A percentile compares a stretch with the other conserved stretches of the same genome.
phyloP scores from a whole-genome alignment of 805 yeast species.

The Ogataea populi-albae region DNA sequence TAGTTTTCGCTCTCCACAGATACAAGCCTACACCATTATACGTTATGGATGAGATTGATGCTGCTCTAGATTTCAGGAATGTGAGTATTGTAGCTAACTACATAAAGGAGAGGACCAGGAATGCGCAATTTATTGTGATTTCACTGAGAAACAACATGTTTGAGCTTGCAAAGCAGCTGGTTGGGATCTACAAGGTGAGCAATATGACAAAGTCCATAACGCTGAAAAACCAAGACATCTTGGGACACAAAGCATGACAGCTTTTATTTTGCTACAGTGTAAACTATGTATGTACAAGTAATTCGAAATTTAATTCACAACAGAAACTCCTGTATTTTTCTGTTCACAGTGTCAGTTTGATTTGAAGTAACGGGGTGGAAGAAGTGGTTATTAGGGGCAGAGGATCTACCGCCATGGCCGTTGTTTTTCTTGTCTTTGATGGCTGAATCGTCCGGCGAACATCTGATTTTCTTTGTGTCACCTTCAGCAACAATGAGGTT shows the following conservation, averaged over 20 bases:
- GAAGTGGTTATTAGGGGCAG: conserved; percentile 1
- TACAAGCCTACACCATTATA: conserved; percentile 96
- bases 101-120: conserved; percentile 90
- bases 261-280: no score
- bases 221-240: conserved; percentile 57
- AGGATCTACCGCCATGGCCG: not conserved
- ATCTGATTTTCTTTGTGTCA: conserved; percentile 9
- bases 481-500: conserved; percentile 12
- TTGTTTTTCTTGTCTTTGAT: conserved; percentile 7
- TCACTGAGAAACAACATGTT: conserved; percentile 97
- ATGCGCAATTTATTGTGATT: conserved; percentile 95
- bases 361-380: not conserved
- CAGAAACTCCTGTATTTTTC: not conserved
- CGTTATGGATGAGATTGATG: conserved; percentile 99
- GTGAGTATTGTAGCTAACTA: conserved; percentile 97
- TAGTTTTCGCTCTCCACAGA: conserved; percentile 93
- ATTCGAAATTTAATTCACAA: no score
- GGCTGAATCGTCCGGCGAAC: conserved; percentile 17
- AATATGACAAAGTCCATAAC: conserved; percentile 89
- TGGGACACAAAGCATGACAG: conserved; percentile 5
- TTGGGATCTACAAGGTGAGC: conserved; percentile 91
- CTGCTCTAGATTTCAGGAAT: conserved; percentile 94
- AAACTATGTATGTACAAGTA: no score
- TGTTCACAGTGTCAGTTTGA: not conserved
- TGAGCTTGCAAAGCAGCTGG: conserved; percentile 89